Evolutionary conservation across 768 basidiomycete genomes (phyloP).

Genomic region (Lactarius pseudohatsudake): DNA sequence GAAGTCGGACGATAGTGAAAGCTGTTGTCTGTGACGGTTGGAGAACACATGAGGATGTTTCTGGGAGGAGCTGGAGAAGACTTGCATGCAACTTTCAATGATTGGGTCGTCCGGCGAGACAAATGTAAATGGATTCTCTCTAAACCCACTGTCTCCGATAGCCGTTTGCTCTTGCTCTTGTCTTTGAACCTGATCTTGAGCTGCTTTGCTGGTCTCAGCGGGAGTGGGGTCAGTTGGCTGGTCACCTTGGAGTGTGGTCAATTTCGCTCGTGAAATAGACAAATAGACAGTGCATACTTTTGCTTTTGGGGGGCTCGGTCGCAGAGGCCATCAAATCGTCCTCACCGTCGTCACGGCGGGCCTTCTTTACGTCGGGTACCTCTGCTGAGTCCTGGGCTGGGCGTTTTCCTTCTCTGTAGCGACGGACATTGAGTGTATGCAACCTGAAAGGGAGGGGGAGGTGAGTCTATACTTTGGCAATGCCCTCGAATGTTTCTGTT

Average conservation of each 20-base stretch:
- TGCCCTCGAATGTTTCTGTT: conserved; percentile 42
- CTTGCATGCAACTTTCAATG: conserved; percentile 72
- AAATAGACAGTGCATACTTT: conserved; percentile 6
- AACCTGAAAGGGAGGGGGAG: not conserved
- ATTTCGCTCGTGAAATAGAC: not conserved
- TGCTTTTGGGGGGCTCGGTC: conserved; percentile 3
- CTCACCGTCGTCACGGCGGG: conserved; percentile 41
- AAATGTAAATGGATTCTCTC: conserved; percentile 91
- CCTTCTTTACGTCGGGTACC: conserved; percentile 52
- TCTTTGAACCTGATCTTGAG: conserved; percentile 29
- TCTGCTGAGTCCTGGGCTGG: conserved; percentile 45
- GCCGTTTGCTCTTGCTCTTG: conserved; percentile 30
- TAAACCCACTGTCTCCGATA: conserved; percentile 40
- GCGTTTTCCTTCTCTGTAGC: conserved; percentile 52
- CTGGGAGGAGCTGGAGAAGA: conserved; percentile 15
- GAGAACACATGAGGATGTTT: not conserved
- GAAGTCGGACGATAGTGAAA: conserved; percentile 69
- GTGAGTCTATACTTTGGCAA: conserved; percentile 12
- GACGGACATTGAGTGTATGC: not conserved
- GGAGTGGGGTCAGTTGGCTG: not conserved
- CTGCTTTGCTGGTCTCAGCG: conserved; percentile 11
- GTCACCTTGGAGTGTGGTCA: conserved; percentile 1
- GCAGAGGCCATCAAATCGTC: conserved; percentile 26
- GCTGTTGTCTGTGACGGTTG: conserved; percentile 54
- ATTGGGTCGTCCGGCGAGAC: conserved; percentile 68